phyloP scores from a whole-genome alignment of 2,329 filamentous ascomycete genomes.

The Tolypocladium ophioglossoides region DNA sequence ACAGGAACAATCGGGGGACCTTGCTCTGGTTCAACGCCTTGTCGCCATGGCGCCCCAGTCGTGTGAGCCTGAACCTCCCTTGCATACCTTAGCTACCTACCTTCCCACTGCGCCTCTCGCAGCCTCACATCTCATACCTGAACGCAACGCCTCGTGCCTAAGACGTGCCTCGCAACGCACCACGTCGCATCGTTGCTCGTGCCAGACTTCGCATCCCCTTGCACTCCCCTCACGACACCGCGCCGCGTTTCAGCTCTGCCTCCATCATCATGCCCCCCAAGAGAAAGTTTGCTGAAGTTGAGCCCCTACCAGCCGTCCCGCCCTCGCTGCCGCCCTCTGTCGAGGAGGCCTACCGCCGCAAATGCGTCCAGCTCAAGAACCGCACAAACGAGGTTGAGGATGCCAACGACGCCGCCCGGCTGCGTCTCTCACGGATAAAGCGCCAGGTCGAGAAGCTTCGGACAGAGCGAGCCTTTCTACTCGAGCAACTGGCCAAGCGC shows the following conservation, averaged over 20 bases:
- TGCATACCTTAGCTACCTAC: constrained; percentile 1
- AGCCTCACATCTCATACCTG: background rate
- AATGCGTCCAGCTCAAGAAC: constrained; percentile 90
- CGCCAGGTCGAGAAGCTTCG: constrained; percentile 87
- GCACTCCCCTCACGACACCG: background rate
- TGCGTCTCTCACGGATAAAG: constrained; percentile 69
- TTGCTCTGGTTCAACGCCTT: background rate
- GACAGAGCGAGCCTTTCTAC: constrained; percentile 67
- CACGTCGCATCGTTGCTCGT: background rate
- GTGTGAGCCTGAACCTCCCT: constrained; percentile 12
- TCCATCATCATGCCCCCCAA: constrained; percentile 23
- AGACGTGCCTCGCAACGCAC: background rate
- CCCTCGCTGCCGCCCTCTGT: constrained; percentile 73
- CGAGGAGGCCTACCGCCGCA: constrained; percentile 89
- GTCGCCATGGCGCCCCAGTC: constrained; percentile 17
- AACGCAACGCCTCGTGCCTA: background rate
- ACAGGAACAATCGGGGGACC: background rate
- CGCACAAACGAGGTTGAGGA: constrained; percentile 87
- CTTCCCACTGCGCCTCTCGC: background rate
- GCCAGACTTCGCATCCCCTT: background rate
- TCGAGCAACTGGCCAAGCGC: constrained; percentile 63
- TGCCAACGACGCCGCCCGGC: constrained; percentile 73
- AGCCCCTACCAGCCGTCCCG: constrained; percentile 35
- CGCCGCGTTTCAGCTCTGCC: background rate
- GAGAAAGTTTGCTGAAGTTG: constrained; percentile 24